Evolutionary conservation across 805 yeast genomes (phyloP).

Genomic region (Myxozyma nipponensis): DNA sequence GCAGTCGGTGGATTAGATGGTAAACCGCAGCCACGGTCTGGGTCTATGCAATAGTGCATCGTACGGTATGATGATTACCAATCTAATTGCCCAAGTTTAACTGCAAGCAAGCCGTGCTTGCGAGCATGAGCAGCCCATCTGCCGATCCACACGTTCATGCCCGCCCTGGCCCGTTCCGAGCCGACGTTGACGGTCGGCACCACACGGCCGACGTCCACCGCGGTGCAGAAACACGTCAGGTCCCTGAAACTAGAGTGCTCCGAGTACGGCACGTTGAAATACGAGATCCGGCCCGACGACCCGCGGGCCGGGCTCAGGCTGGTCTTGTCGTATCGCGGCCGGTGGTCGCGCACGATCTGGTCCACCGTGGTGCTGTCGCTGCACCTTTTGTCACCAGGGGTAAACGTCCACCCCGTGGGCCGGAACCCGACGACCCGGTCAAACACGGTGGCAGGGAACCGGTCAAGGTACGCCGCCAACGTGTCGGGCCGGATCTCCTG

Average conservation of each 20-base stretch:
- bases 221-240: conserved; percentile 58
- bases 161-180: conserved; percentile 20
- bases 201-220: conserved; percentile 49
- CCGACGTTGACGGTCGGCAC: conserved; percentile 69
- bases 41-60: not conserved
- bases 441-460: conserved; percentile 45
- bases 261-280: conserved; percentile 66
- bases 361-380: conserved; percentile 8
- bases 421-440: conserved; percentile 52
- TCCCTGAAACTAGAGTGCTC: conserved; percentile 92
- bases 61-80: not conserved
- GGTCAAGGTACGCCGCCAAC: conserved; percentile 49
- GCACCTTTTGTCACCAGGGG: conserved; percentile 29
- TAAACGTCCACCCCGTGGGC: conserved; percentile 91
- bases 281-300: conserved; percentile 21
- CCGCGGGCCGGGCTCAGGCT: conserved; percentile 29
- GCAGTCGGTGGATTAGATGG: too few species aligned
- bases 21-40: too few species aligned
- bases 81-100: not conserved
- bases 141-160: conserved; percentile 29
- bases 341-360: conserved; percentile 1
- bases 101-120: conserved; percentile 4
- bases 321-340: conserved; percentile 4
- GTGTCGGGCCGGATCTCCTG: conserved; percentile 43
- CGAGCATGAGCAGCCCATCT: conserved; percentile 15